Evolutionary conservation across 2,329 filamentous ascomycete species (phyloP), one percentile per base, ranked within the genome.

Genomic region (Fusarium fujikuroi): DNA sequence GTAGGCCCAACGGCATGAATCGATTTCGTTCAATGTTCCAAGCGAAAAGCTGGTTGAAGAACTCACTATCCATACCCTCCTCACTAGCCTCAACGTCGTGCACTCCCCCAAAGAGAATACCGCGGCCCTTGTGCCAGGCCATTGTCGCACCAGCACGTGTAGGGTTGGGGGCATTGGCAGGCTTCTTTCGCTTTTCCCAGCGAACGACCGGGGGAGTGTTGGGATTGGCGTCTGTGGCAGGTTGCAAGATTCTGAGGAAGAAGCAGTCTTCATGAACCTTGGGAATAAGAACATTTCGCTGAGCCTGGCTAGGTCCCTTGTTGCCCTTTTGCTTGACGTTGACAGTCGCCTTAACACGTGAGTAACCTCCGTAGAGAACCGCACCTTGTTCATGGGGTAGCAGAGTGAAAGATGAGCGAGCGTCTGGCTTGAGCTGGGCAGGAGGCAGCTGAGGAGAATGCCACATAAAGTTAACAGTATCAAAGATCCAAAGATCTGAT

Each of bases 11-110:
- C 5, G 93, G 93, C 85, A 98, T 98, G 84, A 97, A 98, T 14
- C 96, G 89, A 80, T 99, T 99, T 66, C 95, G 90, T 78, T 98
- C 96, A 71, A 97, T 91, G 79, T 97, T 98, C 94, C 95, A 98
- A 9, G 95, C 93, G 78, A 93, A 97, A 30, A 98, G 84, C 63
- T 92, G 89, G 77, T 98, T 95, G 85, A 98, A 99, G 83, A 99
- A 99, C 81, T 98, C 95, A 79, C 94, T 97, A 61, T 99, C 95
- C 75, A 99, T 97, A 7, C 93, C 95, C 81, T 99, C 96, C 80
- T 97, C 95, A 73, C 90, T 95, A 80, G 95, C 89, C 81, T 97
- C 94, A 1, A 97, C 92, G 76, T 97, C 95, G 77, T 98, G 94
- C 8, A 99, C 96, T 59, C 96, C 96, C 49, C 96, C 96, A 80